Evolutionary conservation across 2,329 filamentous ascomycete genomes (phyloP).

Genomic region (Grosmannia serpens): DNA sequence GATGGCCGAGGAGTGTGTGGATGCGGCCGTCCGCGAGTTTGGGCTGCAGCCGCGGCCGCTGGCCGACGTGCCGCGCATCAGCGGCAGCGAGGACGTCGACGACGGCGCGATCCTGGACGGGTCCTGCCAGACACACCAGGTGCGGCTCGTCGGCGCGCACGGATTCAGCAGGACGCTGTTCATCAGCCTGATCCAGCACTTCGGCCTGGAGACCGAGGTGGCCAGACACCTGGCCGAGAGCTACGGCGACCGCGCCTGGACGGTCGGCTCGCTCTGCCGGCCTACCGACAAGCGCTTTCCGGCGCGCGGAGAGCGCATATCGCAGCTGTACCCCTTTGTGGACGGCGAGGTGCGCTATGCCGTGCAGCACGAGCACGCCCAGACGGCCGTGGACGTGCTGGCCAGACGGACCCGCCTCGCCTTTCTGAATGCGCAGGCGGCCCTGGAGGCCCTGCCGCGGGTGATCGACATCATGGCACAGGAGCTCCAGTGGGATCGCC

Average conservation of each 20-base stretch:
- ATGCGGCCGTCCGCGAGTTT: constrained; percentile 62
- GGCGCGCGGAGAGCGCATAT: constrained; percentile 70
- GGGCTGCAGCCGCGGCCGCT: constrained; percentile 35
- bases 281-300: constrained; percentile 73
- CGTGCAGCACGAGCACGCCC: constrained; percentile 79
- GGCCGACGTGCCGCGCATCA: constrained; percentile 47
- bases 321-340: constrained; percentile 74
- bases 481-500: constrained; percentile 67
- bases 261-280: constrained; percentile 67
- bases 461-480: constrained; percentile 84
- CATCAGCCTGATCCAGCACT: constrained; percentile 92
- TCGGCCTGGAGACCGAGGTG: constrained; percentile 82
- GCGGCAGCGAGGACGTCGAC: constrained; percentile 54
- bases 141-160: constrained; percentile 66
- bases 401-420: constrained; percentile 75
- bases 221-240: constrained; percentile 78
- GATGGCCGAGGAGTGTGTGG: constrained; percentile 79
- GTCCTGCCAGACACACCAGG: constrained; percentile 60
- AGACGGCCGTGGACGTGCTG: constrained; percentile 80
- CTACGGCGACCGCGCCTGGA: constrained; percentile 90
- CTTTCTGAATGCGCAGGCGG: constrained; percentile 85
- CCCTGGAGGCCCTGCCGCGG: constrained; percentile 70
- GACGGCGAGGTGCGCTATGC: constrained; percentile 89
- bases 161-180: constrained; percentile 77
- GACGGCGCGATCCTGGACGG: constrained; percentile 63